Percentiles rank a stretch among this genome's conserved stretches.
These are phyloP conservation scores for Maudiozyma pseudohumilis DNA, from an alignment of 805 yeast genomes.

Conservation along the genomic window DNA sequence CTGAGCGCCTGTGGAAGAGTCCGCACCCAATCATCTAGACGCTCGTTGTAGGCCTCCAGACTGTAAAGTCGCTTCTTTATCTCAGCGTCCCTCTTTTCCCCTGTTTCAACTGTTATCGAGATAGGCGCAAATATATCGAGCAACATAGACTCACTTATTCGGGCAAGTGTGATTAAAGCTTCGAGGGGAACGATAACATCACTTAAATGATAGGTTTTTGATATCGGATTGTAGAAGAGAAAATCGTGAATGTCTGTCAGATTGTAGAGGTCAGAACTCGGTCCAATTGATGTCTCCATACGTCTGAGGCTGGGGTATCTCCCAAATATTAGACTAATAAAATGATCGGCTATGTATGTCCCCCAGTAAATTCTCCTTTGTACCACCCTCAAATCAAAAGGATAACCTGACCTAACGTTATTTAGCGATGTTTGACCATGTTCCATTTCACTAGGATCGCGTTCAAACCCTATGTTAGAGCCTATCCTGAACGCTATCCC, in stretches of 20 bases:
- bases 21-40: not conserved
- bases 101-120: not conserved
- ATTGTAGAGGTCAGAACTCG: not conserved
- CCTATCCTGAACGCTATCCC: not conserved
- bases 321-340: not conserved
- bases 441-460: not conserved
- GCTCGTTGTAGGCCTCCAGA: not conserved
- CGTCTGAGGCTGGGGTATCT: not conserved
- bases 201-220: not conserved
- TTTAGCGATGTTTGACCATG: not conserved
- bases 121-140: not conserved
- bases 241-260: not conserved
- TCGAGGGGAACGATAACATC: not conserved
- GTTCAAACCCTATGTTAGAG: not conserved
- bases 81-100: not conserved
- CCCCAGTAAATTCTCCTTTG: conserved; percentile 1
- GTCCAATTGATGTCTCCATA: not conserved
- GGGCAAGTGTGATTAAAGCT: not conserved
- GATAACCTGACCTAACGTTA: not conserved
- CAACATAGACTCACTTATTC: not conserved
- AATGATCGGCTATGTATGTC: not conserved
- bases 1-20: not conserved
- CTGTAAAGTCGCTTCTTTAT: not conserved
- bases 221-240: not conserved
- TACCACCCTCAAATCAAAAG: not conserved